A percentile compares a stretch with the other conserved stretches of the same genome.
Evolutionary conservation across 768 basidiomycete genomes (phyloP).

Genomic region (Ramaria sp.): DNA sequence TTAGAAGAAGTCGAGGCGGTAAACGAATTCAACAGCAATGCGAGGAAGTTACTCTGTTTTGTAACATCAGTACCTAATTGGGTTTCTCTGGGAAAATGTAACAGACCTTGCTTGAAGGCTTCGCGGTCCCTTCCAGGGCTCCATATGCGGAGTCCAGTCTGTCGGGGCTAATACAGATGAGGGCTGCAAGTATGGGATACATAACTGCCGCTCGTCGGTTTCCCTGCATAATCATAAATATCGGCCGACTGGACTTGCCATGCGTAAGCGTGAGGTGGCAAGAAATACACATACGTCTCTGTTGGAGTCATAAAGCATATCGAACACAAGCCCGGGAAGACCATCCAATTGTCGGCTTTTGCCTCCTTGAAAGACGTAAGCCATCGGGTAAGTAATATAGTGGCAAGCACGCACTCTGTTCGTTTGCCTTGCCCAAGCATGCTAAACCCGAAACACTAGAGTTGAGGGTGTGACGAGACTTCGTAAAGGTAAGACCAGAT

Average conservation of each 20-base stretch:
- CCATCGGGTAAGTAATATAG: not conserved
- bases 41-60: not conserved
- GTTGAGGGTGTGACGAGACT: not conserved
- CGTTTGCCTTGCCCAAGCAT: not conserved
- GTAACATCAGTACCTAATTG: not conserved
- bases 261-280: not conserved
- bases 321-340: not conserved
- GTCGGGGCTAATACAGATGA: conserved; percentile 1
- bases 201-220: not conserved
- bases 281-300: not conserved
- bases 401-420: not conserved
- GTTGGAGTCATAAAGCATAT: not conserved
- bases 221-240: not conserved
- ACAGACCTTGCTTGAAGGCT: not conserved
- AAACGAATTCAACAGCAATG: not conserved
- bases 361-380: not conserved
- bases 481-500: too few species aligned
- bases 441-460: not conserved
- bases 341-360: not conserved
- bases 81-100: not conserved
- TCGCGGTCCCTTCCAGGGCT: not conserved
- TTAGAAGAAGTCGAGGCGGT: not conserved
- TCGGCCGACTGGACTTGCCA: not conserved
- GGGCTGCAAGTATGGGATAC: not conserved
- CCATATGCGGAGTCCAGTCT: not conserved